A percentile compares a stretch with the other conserved stretches of the same genome.
phyloP scores from a whole-genome alignment of 2,329 filamentous ascomycete species.

The Arthrobotrys pseudoclavata region DNA sequence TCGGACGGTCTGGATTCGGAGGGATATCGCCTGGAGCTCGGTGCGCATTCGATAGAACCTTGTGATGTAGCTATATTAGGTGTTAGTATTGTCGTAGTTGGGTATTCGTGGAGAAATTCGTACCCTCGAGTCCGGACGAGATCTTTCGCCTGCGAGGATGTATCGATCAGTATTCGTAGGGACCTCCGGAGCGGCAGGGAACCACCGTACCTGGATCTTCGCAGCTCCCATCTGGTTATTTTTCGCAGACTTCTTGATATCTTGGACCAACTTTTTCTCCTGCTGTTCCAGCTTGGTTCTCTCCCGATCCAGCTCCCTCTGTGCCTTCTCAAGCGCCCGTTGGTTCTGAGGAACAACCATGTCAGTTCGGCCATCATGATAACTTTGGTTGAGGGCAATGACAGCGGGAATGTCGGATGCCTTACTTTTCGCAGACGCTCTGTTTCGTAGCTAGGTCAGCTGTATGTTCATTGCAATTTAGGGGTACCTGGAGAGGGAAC shows the following conservation, averaged over 20 bases:
- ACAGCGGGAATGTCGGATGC: slow-evolving; percentile 3
- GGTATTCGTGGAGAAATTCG: not conserved
- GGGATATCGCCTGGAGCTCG: slow-evolving; percentile 93
- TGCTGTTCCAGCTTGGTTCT: slow-evolving; percentile 97
- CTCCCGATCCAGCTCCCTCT: slow-evolving; percentile 94
- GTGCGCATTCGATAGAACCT: slow-evolving; percentile 99
- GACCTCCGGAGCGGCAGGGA: not conserved
- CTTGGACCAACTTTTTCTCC: slow-evolving; percentile 94
- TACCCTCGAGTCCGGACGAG: slow-evolving; percentile 88
- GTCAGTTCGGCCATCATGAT: slow-evolving; percentile 16
- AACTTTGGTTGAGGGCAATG: not conserved
- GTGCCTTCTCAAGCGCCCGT: slow-evolving; percentile 95
- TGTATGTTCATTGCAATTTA: not conserved
- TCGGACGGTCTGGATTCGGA: slow-evolving; percentile 95
- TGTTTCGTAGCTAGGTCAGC: slow-evolving; percentile 30
- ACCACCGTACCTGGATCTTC: slow-evolving; percentile 80
- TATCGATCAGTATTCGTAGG: slow-evolving; percentile 16
- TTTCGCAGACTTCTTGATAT: slow-evolving; percentile 98
- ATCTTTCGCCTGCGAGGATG: slow-evolving; percentile 78
- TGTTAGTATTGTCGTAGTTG: slow-evolving; percentile 12
- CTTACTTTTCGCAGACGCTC: slow-evolving; percentile 69
- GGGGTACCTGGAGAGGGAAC: not conserved
- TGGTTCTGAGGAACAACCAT: slow-evolving; percentile 74
- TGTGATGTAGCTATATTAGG: slow-evolving; percentile 80
- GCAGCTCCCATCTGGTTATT: slow-evolving; percentile 98